Conservation (phyloP, 2,329 filamentous ascomycete genomes). For the Fusarium stilboides region DNA sequence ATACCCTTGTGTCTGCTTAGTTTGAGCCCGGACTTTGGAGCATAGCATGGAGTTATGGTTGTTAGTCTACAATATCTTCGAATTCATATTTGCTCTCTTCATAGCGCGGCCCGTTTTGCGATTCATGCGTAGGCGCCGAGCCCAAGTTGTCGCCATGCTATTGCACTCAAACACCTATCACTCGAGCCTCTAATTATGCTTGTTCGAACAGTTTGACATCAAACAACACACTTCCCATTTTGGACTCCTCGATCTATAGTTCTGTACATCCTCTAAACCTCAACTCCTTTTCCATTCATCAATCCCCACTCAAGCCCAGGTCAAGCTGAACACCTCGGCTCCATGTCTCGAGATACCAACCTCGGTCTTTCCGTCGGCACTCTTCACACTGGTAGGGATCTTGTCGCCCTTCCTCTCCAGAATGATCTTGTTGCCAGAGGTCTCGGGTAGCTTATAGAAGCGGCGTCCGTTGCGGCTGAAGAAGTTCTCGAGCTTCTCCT, state of each 20-base stretch:
- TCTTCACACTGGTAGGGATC: conserved; percentile 58
- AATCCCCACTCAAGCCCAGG: conserved; percentile 49
- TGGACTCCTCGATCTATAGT: conserved; percentile 6
- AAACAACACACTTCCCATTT: conserved; percentile 10
- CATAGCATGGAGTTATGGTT: conserved; percentile 52
- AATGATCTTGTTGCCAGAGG: conserved; percentile 51
- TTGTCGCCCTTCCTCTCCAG: conserved; percentile 60
- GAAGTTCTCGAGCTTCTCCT: conserved; percentile 69
- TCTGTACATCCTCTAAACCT: conserved; percentile 6
- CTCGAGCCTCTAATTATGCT: not conserved
- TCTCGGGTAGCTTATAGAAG: conserved; percentile 65
- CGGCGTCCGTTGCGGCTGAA: conserved; percentile 66
- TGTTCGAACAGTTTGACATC: not conserved
- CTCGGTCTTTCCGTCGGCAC: conserved; percentile 57
- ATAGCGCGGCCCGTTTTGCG: not conserved
- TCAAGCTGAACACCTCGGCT: conserved; percentile 59
- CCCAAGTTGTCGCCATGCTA: not conserved
- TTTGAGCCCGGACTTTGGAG: conserved; percentile 23
- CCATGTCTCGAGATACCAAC: conserved; percentile 62
- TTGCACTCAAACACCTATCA: not conserved
- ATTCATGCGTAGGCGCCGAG: not conserved
- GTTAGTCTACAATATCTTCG: conserved; percentile 43
- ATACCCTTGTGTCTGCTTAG: conserved; percentile 36
- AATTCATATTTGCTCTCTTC: conserved; percentile 18
- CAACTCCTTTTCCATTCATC: conserved; percentile 3